Conservation (phyloP, 2,329 filamentous ascomycete genomes). For the Cytospora mali region DNA sequence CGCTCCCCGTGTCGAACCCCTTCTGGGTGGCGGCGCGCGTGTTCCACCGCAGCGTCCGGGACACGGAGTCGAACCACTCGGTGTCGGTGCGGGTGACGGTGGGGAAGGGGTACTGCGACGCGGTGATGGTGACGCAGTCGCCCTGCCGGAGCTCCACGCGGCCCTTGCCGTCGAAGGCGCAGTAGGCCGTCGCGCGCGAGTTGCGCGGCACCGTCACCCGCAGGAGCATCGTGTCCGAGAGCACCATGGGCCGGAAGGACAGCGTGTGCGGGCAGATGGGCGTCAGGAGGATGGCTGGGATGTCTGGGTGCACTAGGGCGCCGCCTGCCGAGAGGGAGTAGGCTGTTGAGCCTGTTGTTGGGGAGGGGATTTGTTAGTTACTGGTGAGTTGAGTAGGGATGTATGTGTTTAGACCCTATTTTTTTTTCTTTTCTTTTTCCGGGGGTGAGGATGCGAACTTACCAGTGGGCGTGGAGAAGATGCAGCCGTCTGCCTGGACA, state of each 20-base stretch:
- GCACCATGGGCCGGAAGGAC: constrained; percentile 96
- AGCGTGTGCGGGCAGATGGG: constrained; percentile 97
- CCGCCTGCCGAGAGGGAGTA: constrained; percentile 96
- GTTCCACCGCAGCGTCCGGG: constrained; percentile 92
- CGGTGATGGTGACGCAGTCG: constrained; percentile 94
- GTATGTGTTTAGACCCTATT: too few species aligned
- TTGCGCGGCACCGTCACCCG: constrained; percentile 83
- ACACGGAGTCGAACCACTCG: constrained; percentile 97
- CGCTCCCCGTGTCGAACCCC: constrained; percentile 67
- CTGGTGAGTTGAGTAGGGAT: neutral
- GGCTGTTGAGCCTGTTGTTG: constrained; percentile 71
- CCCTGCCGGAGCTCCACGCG: constrained; percentile 90
- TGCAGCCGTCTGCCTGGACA: constrained; percentile 95
- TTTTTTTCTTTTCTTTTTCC: too few species aligned
- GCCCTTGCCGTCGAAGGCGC: constrained; percentile 95
- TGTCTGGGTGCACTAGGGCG: constrained; percentile 93
- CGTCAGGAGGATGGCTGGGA: constrained; percentile 93
- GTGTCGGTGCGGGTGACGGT: constrained; percentile 87
- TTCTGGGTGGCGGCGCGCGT: constrained; percentile 90
- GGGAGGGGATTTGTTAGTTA: constrained; percentile 22
- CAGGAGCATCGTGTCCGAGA: constrained; percentile 91
- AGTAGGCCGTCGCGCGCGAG: constrained; percentile 92
- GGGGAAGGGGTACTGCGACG: constrained; percentile 94
- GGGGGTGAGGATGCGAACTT: constrained; percentile 25
- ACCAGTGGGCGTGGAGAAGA: constrained; percentile 94